Base-by-base conservation (phyloP, 306 rosid species). In the Prunus mongolica region DNA sequence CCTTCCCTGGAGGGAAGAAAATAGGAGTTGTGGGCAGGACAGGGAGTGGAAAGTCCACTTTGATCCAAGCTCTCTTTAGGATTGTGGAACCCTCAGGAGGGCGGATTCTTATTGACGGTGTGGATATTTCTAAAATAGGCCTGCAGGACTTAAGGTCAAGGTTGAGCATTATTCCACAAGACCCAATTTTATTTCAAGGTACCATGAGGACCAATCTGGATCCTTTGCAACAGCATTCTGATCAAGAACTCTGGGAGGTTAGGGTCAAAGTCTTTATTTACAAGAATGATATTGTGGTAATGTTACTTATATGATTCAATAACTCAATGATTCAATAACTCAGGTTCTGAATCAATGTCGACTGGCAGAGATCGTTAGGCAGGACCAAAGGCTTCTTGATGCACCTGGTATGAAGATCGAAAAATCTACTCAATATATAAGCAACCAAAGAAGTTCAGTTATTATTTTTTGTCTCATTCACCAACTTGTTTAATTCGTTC, bases 291-390 rank as follows among this genome's bases (percentile, higher is more conserved):
- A 14, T 11, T 46, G 71, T 56, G 61, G 12, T 15, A 7, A 12
- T 8, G 69, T 60, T 32, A 62, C 70, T 78, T 1, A 63, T 63
- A 51, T 51, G 8, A 6, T 57, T 79, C 55, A 18, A 30, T n/a
- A 60, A 73, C 62, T 81, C 91, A 93, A 50, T 51, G 8, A 6
- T 63, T 79, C 55, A 18, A 30, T n/a, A 60, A 73, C 62, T 81
- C 91, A 94, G 98, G 95, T 89, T 77, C 88, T 95, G 34, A 65
- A 66, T 10, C 89, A 92, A 77, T 92, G 98, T 77, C 89, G 87
- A 63, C 89, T 95, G 1, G 88, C 84, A 10, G 92, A 89, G 76
- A 88, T 92, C 54, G 85, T 90, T 34, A 76, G 84, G 79, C 88
- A 78, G 71, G 96, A 88, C 63, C 85, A 81, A 30, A 82, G 90